These are phyloP conservation scores for Diaporthe citri DNA, from an alignment of 2,329 filamentous ascomycete species.

Conservation along the genomic window DNA sequence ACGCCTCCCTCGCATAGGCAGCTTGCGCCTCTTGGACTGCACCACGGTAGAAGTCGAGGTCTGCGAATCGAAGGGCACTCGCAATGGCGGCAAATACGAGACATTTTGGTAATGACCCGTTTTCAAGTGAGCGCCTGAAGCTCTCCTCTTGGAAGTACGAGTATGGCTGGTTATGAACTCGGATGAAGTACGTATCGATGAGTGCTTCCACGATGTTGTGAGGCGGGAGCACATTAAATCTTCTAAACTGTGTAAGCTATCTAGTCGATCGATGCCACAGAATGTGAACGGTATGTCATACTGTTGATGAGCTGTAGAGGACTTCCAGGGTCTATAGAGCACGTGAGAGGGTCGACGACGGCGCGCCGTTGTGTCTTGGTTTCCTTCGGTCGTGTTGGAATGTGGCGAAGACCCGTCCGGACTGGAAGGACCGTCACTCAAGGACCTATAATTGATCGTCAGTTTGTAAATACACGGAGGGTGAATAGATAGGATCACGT, in stretches of 20 bases:
- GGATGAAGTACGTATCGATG: background rate
- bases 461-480: background rate
- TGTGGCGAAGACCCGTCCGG: background rate
- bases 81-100: background rate
- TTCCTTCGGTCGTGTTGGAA: background rate
- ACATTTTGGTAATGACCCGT: background rate
- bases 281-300: background rate
- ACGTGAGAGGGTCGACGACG: background rate
- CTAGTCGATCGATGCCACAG: background rate
- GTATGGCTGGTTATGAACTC: conserved; percentile 5
- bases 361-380: background rate
- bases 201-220: conserved; percentile 6
- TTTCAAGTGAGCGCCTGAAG: background rate
- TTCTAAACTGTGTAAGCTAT: background rate
- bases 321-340: background rate
- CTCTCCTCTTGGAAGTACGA: background rate
- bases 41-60: conserved; percentile 6
- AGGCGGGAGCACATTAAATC: background rate
- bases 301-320: background rate
- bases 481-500: background rate
- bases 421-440: background rate
- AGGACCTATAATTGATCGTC: background rate
- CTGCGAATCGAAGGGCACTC: background rate
- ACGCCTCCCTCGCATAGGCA: conserved; percentile 3
- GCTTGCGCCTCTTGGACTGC: background rate